Percentiles rank a stretch among this genome's conserved stretches.
phyloP scores from a whole-genome alignment of 1,139 yeast genomes.

The Candida smagusa region DNA sequence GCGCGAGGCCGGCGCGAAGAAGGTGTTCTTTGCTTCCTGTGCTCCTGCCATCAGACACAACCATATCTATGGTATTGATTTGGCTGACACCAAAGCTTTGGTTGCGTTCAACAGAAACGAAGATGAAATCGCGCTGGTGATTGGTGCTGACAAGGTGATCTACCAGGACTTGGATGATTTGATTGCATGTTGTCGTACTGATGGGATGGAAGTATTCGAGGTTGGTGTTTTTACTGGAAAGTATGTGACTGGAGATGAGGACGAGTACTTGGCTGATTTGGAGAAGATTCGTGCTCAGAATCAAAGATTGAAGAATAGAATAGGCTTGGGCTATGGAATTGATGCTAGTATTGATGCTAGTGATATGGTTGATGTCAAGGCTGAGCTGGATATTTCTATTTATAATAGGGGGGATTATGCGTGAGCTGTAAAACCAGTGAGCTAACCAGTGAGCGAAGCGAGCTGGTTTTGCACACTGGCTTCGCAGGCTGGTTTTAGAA shows the following conservation, averaged over 20 bases:
- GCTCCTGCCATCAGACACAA: constrained; percentile 96
- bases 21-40: constrained; percentile 92
- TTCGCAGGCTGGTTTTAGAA: neutral
- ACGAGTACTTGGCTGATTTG: constrained; percentile 73
- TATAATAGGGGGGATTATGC: constrained; percentile 81
- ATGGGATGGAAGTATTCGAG: constrained; percentile 64
- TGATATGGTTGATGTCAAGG: constrained; percentile 65
- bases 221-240: constrained; percentile 97
- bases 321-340: constrained; percentile 35
- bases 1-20: constrained; percentile 92
- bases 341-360: constrained; percentile 47
- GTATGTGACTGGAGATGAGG: constrained; percentile 89
- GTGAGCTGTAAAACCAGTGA: neutral
- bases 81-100: constrained; percentile 91
- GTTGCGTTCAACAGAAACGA: constrained; percentile 82
- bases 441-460: neutral
- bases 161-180: constrained; percentile 85
- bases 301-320: constrained; percentile 53
- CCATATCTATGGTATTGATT: constrained; percentile 95
- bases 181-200: constrained; percentile 69
- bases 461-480: too few species aligned
- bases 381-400: constrained; percentile 87
- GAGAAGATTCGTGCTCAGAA: constrained; percentile 82
- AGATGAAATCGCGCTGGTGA: constrained; percentile 68
- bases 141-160: constrained; percentile 90